Evolutionary conservation across 2,329 filamentous ascomycete genomes (phyloP), one percentile per base, ranked within the genome.

Genomic region (Lachnellula arida): DNA sequence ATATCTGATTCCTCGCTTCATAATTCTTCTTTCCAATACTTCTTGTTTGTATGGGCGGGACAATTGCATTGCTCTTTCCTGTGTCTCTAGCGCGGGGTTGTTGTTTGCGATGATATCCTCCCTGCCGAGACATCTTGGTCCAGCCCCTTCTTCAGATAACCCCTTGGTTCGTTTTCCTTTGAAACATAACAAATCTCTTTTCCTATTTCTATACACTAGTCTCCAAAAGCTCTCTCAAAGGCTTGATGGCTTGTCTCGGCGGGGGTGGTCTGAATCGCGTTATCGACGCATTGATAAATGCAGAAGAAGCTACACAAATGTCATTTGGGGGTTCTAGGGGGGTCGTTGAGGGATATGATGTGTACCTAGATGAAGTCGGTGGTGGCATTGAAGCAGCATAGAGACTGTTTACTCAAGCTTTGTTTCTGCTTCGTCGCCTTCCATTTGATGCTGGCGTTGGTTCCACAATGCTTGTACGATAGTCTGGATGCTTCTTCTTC

Each of bases 1-100:
- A 71, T 65, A 62, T 62, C 61, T 67, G 63, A 65, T 67, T 70
- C 67, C 68, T 58, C 68, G 74, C 75, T 74, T 71, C 71, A 75
- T 77, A 76, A 73, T 75, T 72, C 66, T 74, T 71, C 60, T 62
- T 68, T 67, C 63, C 65, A 61, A 61, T 56, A 66, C 63, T 67
- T 64, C 62, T 65, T 68, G 65, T 67, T 64, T 57, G 62, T 68
- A 68, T 69, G 65, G 65, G 68, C 60, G 68, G 67, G 57, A 53
- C 43, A 61, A 63, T 63, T 69, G 73, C 67, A 68, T 71, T 69
- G 67, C 64, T 68, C 58, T 61, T 68, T 69, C 62, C 59, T 53
- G 61, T 64, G 60, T 65, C 62, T 58, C 66, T 64, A 61, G 60
- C 62, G 56, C 57, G 28, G 54, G 63, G 60, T 59, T 57, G 64